Conservation (phyloP, 2,329 filamentous ascomycete species). For the Orbilia ellipsospora region DNA sequence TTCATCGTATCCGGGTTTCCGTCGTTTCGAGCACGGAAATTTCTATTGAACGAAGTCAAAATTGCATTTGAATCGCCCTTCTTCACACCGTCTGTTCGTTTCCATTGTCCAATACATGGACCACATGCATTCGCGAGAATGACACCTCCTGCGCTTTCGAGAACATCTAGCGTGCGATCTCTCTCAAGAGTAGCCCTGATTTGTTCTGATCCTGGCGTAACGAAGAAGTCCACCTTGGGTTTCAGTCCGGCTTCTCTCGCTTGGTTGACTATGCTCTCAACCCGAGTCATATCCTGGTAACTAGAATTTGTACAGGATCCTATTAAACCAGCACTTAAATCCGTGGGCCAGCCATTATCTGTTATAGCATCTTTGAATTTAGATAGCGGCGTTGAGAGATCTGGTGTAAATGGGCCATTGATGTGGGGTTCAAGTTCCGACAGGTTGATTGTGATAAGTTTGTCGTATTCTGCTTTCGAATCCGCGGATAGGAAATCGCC, state of each 20-base stretch:
- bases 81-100: conserved; percentile 81
- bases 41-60: conserved; percentile 96
- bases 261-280: conserved; percentile 91
- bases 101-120: conserved; percentile 95
- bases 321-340: conserved; percentile 91
- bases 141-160: conserved; percentile 85
- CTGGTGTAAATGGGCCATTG: conserved; percentile 96
- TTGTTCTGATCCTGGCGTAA: conserved; percentile 96
- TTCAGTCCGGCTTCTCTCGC: conserved; percentile 88
- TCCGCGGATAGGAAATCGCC: conserved; percentile 78
- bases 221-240: conserved; percentile 90
- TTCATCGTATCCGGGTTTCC: conserved; percentile 98
- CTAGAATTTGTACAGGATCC: conserved; percentile 99
- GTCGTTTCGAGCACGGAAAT: conserved; percentile 96
- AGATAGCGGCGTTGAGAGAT: conserved; percentile 91
- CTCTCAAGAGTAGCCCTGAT: conserved; percentile 93
- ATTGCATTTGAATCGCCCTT: conserved; percentile 92
- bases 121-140: conserved; percentile 95
- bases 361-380: conserved; percentile 86
- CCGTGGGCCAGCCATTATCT: conserved; percentile 88
- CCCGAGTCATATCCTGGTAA: conserved; percentile 97
- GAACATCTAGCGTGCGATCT: conserved; percentile 85
- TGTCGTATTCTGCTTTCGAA: conserved; percentile 84
- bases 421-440: conserved; percentile 92
- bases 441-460: conserved; percentile 89